These are phyloP conservation scores for Cordyceps tenuipes DNA, from an alignment of 2,329 filamentous ascomycete genomes.

Conservation along the genomic window DNA sequence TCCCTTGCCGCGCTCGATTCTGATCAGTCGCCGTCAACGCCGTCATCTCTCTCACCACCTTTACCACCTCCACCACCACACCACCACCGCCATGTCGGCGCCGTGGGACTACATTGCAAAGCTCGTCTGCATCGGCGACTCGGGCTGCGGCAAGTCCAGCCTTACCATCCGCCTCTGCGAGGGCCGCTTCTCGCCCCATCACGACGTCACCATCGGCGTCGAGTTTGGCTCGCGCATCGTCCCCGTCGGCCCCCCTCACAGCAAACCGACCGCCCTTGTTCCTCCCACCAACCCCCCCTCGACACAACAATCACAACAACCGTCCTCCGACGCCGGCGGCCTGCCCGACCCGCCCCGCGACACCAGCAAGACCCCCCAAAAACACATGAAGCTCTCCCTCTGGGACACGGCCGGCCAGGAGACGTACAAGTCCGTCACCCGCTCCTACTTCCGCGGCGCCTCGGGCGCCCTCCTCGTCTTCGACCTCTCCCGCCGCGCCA, in stretches of 20 bases:
- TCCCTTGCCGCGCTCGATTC: too few species aligned
- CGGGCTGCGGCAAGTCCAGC: slow-evolving; percentile 89
- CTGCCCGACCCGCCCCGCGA: slow-evolving; percentile 46
- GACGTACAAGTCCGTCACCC: slow-evolving; percentile 92
- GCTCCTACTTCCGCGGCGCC: slow-evolving; percentile 83
- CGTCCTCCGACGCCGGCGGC: slow-evolving; percentile 23
- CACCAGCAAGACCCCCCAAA: slow-evolving; percentile 38
- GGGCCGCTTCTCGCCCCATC: slow-evolving; percentile 85
- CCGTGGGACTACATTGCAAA: slow-evolving; percentile 99
- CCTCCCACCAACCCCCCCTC: slow-evolving; percentile 10
- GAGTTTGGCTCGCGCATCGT: slow-evolving; percentile 93
- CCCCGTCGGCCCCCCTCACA: slow-evolving; percentile 75
- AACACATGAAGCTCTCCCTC: slow-evolving; percentile 85
- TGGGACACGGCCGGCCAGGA: slow-evolving; percentile 98
- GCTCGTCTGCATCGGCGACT: slow-evolving; percentile 95
- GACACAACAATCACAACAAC: slow-evolving; percentile 14
- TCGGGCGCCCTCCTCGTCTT: slow-evolving; percentile 75
- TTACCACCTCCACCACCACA: neutral
- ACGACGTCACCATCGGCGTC: slow-evolving; percentile 95
- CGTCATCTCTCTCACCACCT: neutral
- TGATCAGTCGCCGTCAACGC: too few species aligned
- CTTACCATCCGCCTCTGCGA: slow-evolving; percentile 94
- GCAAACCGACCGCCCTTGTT: slow-evolving; percentile 31
- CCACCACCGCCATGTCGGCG: slow-evolving; percentile 44
- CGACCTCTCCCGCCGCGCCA: slow-evolving; percentile 78